phyloP scores from a whole-genome alignment of 345 rosid genomes.

The Triadica sebifera region DNA sequence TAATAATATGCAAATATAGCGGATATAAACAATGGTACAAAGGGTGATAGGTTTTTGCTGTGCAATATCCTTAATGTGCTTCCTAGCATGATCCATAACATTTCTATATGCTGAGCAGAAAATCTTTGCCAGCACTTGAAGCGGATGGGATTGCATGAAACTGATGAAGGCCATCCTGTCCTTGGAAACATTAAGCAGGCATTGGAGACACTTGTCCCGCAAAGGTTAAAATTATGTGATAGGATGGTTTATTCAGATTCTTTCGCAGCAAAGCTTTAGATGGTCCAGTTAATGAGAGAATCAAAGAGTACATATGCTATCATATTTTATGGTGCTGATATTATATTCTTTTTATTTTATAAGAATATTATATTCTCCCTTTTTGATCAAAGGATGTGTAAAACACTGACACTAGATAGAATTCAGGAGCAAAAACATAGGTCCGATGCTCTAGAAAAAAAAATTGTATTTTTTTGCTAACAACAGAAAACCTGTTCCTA shows the following conservation, averaged over 20 bases:
- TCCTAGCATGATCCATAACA: not conserved
- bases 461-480: no score
- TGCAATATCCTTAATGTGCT: not conserved
- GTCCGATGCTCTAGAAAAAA: no score
- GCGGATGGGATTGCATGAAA: constrained; percentile 63
- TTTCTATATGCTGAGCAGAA: constrained; percentile 40
- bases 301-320: constrained; percentile 69
- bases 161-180: constrained; percentile 60
- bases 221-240: constrained; percentile 49
- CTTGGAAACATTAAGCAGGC: constrained; percentile 77
- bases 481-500: no score
- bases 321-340: no score
- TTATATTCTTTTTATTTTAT: no score
- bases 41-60: no score
- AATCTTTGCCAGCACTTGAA: constrained; percentile 77
- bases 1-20: not conserved
- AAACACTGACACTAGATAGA: no score
- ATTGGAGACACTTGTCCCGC: constrained; percentile 73
- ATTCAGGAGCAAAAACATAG: no score
- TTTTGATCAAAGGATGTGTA: no score
- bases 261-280: constrained; percentile 46
- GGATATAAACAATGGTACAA: not conserved
- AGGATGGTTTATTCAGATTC: constrained; percentile 1
- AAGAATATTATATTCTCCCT: no score
- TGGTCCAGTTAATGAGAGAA: constrained; percentile 49